These are phyloP conservation scores for Eucalyptus marginata DNA, from an alignment of 345 rosid species.

Conservation along the genomic window DNA sequence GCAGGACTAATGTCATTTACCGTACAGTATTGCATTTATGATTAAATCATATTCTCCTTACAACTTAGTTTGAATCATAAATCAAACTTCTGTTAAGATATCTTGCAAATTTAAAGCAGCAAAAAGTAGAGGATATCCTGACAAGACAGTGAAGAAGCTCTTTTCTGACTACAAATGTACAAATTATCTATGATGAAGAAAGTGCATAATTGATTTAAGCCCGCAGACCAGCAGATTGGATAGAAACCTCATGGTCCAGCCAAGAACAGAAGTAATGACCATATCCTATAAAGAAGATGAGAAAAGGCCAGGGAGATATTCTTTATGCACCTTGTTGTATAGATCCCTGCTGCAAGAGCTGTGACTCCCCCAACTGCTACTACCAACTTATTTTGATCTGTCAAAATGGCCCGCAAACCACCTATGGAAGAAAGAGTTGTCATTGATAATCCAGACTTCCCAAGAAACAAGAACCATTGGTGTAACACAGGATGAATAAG, in stretches of 20 bases:
- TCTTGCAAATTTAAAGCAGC: neutral
- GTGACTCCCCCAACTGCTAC: constrained; percentile 95
- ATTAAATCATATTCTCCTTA: neutral
- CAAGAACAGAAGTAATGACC: neutral
- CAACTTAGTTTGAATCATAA: neutral
- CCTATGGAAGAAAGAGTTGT: constrained; percentile 24
- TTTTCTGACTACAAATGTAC: neutral
- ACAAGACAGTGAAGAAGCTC: neutral
- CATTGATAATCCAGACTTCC: neutral
- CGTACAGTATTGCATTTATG: neutral
- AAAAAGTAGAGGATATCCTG: neutral
- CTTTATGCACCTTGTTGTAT: constrained; percentile 72
- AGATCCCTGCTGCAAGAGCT: constrained; percentile 96
- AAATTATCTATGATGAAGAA: neutral
- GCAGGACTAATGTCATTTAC: neutral
- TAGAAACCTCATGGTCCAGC: neutral
- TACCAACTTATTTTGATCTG: constrained; percentile 92
- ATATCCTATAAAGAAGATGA: neutral
- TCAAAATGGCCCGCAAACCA: constrained; percentile 79
- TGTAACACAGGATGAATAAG: neutral
- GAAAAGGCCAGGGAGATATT: neutral
- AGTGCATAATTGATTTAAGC: neutral
- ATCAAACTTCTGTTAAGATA: neutral
- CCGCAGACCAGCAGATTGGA: neutral
- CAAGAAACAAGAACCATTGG: neutral